Evolutionary conservation across 768 basidiomycete genomes (phyloP).

Genomic region (Lentinula detonsa): DNA sequence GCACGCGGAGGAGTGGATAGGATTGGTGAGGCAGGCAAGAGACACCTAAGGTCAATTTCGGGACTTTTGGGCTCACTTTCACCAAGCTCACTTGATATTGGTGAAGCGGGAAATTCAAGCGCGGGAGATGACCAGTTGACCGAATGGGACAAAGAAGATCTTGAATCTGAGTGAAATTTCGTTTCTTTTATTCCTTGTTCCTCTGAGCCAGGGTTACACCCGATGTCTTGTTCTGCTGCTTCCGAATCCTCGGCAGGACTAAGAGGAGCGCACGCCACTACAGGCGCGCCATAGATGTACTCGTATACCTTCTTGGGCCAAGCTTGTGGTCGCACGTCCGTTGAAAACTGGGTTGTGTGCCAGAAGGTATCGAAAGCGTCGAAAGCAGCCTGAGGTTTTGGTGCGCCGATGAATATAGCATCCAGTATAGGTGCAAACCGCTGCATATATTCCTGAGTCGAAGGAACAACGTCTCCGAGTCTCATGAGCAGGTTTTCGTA

Average conservation of each 20-base stretch:
- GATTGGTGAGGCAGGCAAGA: not conserved
- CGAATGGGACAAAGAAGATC: constrained; percentile 19
- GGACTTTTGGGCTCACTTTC: not conserved
- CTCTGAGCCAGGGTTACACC: not conserved
- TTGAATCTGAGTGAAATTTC: constrained; percentile 17
- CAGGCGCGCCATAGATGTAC: constrained; percentile 17
- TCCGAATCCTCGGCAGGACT: not conserved
- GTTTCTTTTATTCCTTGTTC: not conserved
- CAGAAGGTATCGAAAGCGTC: constrained; percentile 63
- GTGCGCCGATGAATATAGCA: constrained; percentile 50
- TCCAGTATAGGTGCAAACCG: constrained; percentile 44
- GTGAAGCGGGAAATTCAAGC: not conserved
- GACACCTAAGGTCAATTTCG: not conserved
- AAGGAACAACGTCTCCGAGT: constrained; percentile 42
- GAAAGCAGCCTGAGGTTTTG: constrained; percentile 33
- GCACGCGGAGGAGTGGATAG: not conserved
- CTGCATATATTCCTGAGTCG: constrained; percentile 33
- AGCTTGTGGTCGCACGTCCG: constrained; percentile 34
- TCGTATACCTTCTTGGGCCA: constrained; percentile 47
- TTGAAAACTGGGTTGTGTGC: constrained; percentile 33
- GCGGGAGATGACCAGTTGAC: constrained; percentile 8
- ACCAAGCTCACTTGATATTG: not conserved
- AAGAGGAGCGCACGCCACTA: constrained; percentile 16
- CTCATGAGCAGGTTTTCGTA: constrained; percentile 53
- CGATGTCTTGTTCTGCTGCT: not conserved